phyloP scores from a whole-genome alignment of 1,139 yeast species.

The Taphrina populina region DNA sequence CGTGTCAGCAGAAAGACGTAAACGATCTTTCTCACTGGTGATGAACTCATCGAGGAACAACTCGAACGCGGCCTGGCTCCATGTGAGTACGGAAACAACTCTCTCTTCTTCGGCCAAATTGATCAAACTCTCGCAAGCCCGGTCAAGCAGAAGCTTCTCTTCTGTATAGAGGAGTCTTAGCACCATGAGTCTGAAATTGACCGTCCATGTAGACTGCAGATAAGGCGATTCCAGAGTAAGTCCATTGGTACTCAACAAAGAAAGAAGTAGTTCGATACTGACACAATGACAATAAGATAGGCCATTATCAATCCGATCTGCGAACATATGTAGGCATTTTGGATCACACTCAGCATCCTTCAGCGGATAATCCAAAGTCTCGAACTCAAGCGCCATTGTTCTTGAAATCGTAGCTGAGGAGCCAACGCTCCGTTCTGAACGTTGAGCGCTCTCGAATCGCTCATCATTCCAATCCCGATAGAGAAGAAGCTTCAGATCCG shows the following conservation, averaged over 20 bases:
- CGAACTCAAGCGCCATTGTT: constrained; percentile 19
- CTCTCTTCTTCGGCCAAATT: not conserved
- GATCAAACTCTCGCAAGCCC: not conserved
- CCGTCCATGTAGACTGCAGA: constrained; percentile 13
- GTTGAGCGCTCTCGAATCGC: not conserved
- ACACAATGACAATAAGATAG: constrained; percentile 1
- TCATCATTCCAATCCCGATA: constrained; percentile 25
- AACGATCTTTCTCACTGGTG: constrained; percentile 25
- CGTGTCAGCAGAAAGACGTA: not conserved
- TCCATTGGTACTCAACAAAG: not conserved
- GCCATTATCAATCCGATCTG: not conserved
- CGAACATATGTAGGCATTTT: not conserved
- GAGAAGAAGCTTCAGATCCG: constrained; percentile 11
- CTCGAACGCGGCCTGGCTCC: constrained; percentile 38
- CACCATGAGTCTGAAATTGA: constrained; percentile 3
- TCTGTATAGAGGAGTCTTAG: constrained; percentile 1
- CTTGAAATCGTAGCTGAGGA: constrained; percentile 1
- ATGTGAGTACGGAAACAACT: not conserved
- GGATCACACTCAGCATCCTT: constrained; percentile 2
- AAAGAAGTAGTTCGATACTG: not conserved
- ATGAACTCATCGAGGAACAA: constrained; percentile 38
- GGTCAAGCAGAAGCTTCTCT: constrained; percentile 1
- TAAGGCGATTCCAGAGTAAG: not conserved
- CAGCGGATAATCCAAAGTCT: constrained; percentile 4
- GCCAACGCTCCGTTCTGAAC: not conserved